Evolutionary conservation across 2,329 filamentous ascomycete species (phyloP), one percentile per base, ranked within the genome.

Genomic region (Gremmenia infestans): DNA sequence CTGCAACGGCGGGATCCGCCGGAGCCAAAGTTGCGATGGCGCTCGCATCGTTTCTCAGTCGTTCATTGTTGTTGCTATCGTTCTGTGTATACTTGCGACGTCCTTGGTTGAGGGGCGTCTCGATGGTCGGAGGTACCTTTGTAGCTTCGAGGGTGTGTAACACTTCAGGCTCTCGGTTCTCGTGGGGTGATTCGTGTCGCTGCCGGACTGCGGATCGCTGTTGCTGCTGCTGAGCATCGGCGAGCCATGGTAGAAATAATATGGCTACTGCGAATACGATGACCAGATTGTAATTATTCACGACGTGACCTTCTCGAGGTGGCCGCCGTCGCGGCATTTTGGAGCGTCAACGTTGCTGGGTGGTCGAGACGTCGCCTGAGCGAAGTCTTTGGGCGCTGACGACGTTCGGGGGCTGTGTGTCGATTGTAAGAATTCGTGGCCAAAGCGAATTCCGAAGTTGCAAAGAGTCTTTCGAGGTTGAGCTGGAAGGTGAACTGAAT

Each of bases 11-110:
- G 87, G 90, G 83, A 80, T 83, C 77, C 78, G 87, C 92, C 89
- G 91, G 91, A 96, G 93, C 92, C 82, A 92, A 87, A 88, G 91
- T 94, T 83, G 88, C 88, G 81, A 94, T 82, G 89, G 91, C 91
- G 91, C 91, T 91, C 90, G 86, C 89, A 87, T 94, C 82, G 76
- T 81, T 79, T 70, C 76, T 72, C 60, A 59, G 50, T 56, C 67
- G 62, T 53, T 67, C 61, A 22, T 63, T 64, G 51, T 67, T 19
- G 19, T 22, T 58, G 51, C 63, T 64, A 50, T 67, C 57, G 50
- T 62, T 65, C 42, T 66, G 52, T 19, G 65, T 64, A 36, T 67
- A 63, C 55, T 73, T 63, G 62, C 65, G 54, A 71, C 65, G 62
- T 50, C 48, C 53, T 46, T 63, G 35, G 28, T 50, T 61, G 35